Percentiles rank a stretch among this genome's conserved stretches.
These are phyloP conservation scores for Coprinellus micaceus DNA, from an alignment of 768 basidiomycete genomes.

Conservation along the genomic window DNA sequence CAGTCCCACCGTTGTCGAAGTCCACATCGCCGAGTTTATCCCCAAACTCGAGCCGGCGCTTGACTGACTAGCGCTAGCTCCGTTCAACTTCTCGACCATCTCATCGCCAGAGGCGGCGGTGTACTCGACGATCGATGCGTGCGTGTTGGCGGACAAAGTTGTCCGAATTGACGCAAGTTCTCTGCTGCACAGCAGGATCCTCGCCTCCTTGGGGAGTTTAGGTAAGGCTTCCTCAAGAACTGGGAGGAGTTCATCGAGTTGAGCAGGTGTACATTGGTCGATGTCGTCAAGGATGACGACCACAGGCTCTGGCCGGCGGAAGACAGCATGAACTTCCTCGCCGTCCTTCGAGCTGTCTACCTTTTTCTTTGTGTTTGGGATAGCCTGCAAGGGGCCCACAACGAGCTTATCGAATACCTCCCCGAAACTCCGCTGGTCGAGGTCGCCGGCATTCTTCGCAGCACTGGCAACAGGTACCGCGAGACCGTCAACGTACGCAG, in stretches of 20 bases:
- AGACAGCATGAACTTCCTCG: neutral
- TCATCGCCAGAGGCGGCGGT: too few species aligned
- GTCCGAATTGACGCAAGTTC: neutral
- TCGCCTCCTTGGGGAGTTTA: neutral
- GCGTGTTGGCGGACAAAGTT: neutral
- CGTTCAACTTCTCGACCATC: too few species aligned
- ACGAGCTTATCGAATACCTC: constrained; percentile 3
- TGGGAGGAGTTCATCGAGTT: neutral
- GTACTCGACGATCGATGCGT: too few species aligned
- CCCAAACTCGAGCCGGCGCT: too few species aligned
- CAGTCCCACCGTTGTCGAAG: too few species aligned
- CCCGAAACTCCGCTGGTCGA: neutral
- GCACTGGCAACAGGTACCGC: neutral
- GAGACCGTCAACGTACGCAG: constrained; percentile 5
- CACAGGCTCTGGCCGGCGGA: neutral
- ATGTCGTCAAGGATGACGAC: constrained; percentile 7
- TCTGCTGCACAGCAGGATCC: constrained; percentile 1
- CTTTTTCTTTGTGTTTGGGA: neutral
- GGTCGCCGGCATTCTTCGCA: neutral
- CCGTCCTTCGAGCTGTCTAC: neutral
- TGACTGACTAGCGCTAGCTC: too few species aligned
- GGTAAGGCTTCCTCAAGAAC: neutral
- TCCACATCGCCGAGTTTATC: too few species aligned
- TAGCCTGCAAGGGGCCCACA: neutral
- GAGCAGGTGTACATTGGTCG: neutral